Percentiles rank a stretch among this genome's conserved stretches.
phyloP scores from a whole-genome alignment of 306 rosid genomes.

The Inga leiocalycina region DNA sequence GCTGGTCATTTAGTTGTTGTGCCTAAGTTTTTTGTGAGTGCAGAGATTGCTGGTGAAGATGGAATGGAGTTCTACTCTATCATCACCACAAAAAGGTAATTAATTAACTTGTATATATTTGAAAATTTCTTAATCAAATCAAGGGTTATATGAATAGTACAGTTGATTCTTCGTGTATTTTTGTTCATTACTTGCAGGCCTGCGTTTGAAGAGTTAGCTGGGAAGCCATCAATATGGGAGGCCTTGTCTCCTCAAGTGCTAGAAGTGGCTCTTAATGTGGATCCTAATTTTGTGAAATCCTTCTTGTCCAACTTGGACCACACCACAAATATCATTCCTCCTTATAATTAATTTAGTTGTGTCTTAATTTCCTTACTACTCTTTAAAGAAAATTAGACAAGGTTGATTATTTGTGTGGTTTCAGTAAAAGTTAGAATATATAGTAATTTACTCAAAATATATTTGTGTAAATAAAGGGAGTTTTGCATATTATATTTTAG shows the following conservation, averaged over 20 bases:
- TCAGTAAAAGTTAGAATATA: too few species aligned
- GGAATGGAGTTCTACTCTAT: slow-evolving; percentile 48
- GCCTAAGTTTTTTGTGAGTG: slow-evolving; percentile 42
- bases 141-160: not conserved
- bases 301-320: slow-evolving; percentile 35
- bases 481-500: too few species aligned
- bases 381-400: too few species aligned
- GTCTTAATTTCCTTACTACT: not conserved
- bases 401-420: not conserved
- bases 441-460: not conserved
- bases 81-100: slow-evolving; percentile 16
- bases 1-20: slow-evolving; percentile 47
- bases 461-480: not conserved
- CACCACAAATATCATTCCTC: not conserved
- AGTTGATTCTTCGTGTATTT: not conserved
- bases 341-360: not conserved
- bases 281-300: slow-evolving; percentile 30
- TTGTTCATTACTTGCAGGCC: slow-evolving; percentile 36
- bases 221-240: slow-evolving; percentile 35
- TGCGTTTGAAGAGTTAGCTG: slow-evolving; percentile 37
- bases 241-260: slow-evolving; percentile 45
- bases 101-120: too few species aligned
- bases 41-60: slow-evolving; percentile 37
- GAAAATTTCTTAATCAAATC: too few species aligned
- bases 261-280: slow-evolving; percentile 39